Conservation (phyloP, 2,329 filamentous ascomycete genomes). For the Pochonia chlamydosporia region DNA sequence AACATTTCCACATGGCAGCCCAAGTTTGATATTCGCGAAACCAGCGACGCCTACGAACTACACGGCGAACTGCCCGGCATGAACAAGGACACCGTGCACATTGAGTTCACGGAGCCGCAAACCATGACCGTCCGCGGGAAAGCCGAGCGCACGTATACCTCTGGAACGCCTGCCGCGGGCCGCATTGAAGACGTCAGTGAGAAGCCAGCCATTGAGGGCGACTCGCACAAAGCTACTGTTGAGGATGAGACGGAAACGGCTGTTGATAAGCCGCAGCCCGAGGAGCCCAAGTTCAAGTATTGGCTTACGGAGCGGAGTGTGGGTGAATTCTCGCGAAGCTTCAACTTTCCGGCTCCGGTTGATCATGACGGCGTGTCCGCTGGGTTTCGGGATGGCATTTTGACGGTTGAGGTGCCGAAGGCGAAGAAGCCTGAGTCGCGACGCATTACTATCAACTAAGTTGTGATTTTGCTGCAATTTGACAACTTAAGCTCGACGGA, state of each 20-base stretch:
- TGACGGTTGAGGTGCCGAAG: conserved; percentile 53
- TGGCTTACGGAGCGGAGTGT: conserved; percentile 60
- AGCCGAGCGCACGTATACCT: conserved; percentile 51
- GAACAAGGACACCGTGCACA: conserved; percentile 62
- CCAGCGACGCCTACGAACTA: conserved; percentile 59
- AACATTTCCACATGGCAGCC: conserved; percentile 51
- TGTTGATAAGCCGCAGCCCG: conserved; percentile 13
- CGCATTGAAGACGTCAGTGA: conserved; percentile 32
- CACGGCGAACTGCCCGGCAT: conserved; percentile 72
- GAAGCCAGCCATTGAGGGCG: conserved; percentile 28
- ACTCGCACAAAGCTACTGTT: conserved; percentile 50
- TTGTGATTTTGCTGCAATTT: too few relatives aligned
- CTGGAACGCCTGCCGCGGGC: conserved; percentile 40
- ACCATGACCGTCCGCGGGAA: conserved; percentile 63
- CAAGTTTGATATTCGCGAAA: conserved; percentile 68
- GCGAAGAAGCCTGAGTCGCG: conserved; percentile 22
- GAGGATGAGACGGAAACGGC: conserved; percentile 44
- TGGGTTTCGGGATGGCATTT: conserved; percentile 55
- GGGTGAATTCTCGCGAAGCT: conserved; percentile 59
- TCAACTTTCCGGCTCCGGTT: conserved; percentile 57
- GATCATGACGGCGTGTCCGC: conserved; percentile 55
- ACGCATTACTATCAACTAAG: conserved; percentile 19
- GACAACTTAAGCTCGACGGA: too few relatives aligned
- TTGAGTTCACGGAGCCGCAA: conserved; percentile 69
- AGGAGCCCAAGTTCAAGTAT: conserved; percentile 41